These are phyloP conservation scores for Malassezia restricta DNA, from an alignment of 1,284 basidiomycete genomes.

Conservation along the genomic window DNA sequence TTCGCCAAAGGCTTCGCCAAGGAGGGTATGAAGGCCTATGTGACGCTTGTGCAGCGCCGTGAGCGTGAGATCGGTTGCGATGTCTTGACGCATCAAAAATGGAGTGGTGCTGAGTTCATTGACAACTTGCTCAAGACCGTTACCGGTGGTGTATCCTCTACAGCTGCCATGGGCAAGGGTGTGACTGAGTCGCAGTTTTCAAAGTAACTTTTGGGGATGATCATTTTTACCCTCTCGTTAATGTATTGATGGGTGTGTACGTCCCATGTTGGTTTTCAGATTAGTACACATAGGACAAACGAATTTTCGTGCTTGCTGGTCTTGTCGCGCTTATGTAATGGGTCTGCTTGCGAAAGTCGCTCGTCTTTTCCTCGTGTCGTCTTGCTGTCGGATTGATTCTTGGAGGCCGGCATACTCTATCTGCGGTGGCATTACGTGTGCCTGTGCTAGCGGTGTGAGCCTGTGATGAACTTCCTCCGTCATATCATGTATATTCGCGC, in stretches of 20 bases:
- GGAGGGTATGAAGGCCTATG: slow-evolving; percentile 61
- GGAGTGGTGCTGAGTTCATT: slow-evolving; percentile 86
- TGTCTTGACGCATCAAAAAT: slow-evolving; percentile 52
- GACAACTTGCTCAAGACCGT: slow-evolving; percentile 86
- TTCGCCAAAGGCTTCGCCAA: slow-evolving; percentile 75
- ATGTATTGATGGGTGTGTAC: not conserved
- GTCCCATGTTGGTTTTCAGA: not conserved
- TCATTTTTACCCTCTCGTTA: not conserved
- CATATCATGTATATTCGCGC: no score
- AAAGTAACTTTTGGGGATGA: slow-evolving; percentile 14
- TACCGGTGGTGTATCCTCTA: slow-evolving; percentile 77
- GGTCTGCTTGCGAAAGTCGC: no score
- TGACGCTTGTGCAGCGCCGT: slow-evolving; percentile 51
- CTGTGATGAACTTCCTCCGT: no score
- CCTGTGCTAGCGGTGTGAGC: no score
- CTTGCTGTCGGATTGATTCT: no score
- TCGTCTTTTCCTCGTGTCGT: no score
- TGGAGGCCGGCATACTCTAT: no score
- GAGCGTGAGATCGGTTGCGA: slow-evolving; percentile 49
- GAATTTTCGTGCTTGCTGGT: not conserved
- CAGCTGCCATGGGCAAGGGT: slow-evolving; percentile 85
- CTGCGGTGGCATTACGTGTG: no score
- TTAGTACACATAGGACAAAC: not conserved
- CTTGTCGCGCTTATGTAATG: no score
- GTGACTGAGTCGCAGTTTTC: slow-evolving; percentile 79